Percentiles rank a stretch among this genome's conserved stretches.
Evolutionary conservation across 257 asterid genomes (phyloP).

Genomic region (Rehmannia glutinosa): DNA sequence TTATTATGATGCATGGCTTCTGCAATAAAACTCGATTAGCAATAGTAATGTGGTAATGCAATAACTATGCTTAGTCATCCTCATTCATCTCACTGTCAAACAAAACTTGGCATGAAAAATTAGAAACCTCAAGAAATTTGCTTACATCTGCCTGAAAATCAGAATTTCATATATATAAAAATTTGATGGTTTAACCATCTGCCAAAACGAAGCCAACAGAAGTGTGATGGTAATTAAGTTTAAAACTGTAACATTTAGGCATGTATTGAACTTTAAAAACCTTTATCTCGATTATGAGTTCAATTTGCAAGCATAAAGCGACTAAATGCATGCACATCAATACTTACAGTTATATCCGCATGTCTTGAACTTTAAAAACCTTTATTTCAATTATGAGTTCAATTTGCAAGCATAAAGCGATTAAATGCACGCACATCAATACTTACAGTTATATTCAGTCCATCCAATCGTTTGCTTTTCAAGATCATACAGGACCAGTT

Average conservation of each 20-base stretch:
- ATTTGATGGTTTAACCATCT: slow-evolving; percentile 1
- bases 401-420: slow-evolving; percentile 2
- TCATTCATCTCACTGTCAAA: background rate
- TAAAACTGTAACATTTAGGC: background rate
- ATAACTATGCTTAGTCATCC: background rate
- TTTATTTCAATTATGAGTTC: background rate
- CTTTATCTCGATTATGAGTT: background rate
- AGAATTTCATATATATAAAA: background rate
- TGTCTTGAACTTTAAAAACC: background rate
- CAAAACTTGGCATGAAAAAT: background rate
- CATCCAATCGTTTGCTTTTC: slow-evolving; percentile 95
- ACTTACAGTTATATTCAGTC: slow-evolving; percentile 98
- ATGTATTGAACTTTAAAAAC: background rate
- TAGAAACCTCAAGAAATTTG: background rate
- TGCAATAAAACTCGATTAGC: background rate
- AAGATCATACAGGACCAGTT: slow-evolving; percentile 89
- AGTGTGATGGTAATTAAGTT: background rate
- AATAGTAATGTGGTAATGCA: background rate
- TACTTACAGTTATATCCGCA: slow-evolving; percentile 88
- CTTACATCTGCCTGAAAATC: background rate
- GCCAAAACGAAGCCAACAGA: slow-evolving; percentile 5
- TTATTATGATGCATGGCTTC: background rate
- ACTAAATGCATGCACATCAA: background rate
- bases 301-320: slow-evolving; percentile 1
- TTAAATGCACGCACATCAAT: background rate